A percentile compares a stretch with the other conserved stretches of the same genome.
Evolutionary conservation across 306 rosid genomes (phyloP).

Genomic region (Quercus wislizeni): DNA sequence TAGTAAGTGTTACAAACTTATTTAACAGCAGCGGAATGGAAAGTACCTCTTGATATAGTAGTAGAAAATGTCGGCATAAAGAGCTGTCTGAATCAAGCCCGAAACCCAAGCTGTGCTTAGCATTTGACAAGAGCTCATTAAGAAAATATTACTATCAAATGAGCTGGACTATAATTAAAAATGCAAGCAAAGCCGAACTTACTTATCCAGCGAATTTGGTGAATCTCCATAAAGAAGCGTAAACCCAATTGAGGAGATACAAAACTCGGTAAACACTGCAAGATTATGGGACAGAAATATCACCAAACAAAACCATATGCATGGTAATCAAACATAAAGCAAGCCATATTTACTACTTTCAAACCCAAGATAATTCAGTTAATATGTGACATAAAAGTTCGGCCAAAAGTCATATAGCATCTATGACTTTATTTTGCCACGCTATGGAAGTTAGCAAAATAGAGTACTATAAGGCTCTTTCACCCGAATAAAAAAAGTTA

Average conservation of each 20-base stretch:
- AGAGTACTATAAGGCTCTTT: not conserved
- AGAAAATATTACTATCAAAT: not conserved
- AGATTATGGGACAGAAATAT: not conserved
- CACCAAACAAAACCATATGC: not conserved
- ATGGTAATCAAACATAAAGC: not conserved
- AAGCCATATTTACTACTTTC: not conserved
- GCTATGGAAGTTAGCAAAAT: not conserved
- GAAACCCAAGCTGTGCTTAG: constrained; percentile 38
- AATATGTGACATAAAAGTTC: not conserved
- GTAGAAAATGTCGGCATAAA: constrained; percentile 43
- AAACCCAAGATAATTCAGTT: not conserved
- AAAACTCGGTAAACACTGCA: constrained; percentile 30
- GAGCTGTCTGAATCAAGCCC: constrained; percentile 43
- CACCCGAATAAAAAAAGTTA: not conserved
- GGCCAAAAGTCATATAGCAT: not conserved
- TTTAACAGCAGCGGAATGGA: not conserved
- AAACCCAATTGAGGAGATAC: constrained; percentile 33
- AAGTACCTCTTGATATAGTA: constrained; percentile 36
- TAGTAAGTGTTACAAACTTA: no score
- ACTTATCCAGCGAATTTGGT: constrained; percentile 34
- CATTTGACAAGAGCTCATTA: not conserved
- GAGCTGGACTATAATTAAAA: not conserved
- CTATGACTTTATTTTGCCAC: not conserved
- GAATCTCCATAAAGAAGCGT: constrained; percentile 32
- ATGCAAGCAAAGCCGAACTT: not conserved